Evolutionary conservation across 2,329 filamentous ascomycete species (phyloP).

Genomic region (Ophiostoma triangulosporum): DNA sequence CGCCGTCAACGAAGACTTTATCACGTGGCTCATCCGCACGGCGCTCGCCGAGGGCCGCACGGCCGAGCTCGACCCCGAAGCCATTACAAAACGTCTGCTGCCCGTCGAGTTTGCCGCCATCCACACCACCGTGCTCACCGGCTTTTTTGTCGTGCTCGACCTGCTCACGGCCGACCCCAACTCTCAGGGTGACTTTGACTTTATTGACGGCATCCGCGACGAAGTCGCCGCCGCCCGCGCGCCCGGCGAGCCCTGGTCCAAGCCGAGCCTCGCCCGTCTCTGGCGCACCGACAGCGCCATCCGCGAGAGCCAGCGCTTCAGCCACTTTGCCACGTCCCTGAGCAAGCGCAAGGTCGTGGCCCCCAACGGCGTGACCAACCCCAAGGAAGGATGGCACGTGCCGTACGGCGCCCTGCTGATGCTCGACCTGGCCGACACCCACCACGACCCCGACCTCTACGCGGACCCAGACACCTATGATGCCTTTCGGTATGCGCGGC

Average conservation of each 20-base stretch:
- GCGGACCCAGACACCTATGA: conserved; percentile 30
- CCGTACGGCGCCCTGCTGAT: conserved; percentile 30
- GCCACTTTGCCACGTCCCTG: conserved; percentile 32
- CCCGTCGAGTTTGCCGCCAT: conserved; percentile 46
- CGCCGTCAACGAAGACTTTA: conserved; percentile 40
- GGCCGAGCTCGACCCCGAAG: conserved; percentile 31
- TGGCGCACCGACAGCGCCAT: conserved; percentile 37
- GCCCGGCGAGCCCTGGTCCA: conserved; percentile 29
- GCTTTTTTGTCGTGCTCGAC: conserved; percentile 33
- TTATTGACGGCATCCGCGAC: conserved; percentile 27
- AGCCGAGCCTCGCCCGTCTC: conserved; percentile 28
- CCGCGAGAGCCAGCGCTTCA: conserved; percentile 37
- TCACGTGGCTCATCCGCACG: conserved; percentile 42
- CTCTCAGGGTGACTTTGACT: conserved; percentile 18
- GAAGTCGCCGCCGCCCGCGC: conserved; percentile 25
- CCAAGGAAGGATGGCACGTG: conserved; percentile 29
- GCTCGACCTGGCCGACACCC: conserved; percentile 30
- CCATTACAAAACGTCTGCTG: conserved; percentile 37
- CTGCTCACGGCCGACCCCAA: conserved; percentile 29
- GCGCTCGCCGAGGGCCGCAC: conserved; percentile 30
- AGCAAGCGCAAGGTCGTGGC: conserved; percentile 32
- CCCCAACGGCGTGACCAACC: conserved; percentile 23
- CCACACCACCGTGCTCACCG: conserved; percentile 42
- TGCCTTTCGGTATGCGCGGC: conserved; percentile 33
- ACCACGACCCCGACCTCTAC: conserved; percentile 33